Base-by-base conservation (phyloP, 2,329 filamentous ascomycete species). In the Hypoxylon sp. region DNA sequence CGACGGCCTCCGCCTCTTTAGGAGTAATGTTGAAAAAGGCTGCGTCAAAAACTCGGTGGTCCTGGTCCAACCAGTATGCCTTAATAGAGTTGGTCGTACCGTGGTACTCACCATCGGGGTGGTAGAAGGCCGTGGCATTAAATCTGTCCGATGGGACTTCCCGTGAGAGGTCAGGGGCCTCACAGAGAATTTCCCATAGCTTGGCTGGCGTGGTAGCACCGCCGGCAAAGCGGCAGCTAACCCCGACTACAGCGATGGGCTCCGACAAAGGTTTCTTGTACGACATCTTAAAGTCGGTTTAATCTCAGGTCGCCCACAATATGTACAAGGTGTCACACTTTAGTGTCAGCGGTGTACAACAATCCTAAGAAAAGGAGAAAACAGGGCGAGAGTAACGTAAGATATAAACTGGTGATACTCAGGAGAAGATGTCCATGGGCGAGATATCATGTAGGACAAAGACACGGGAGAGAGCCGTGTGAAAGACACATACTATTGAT, bases 11-110 rank as follows among this genome's bases (percentile, higher is more conserved):
- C 5, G 78, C 79, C 60, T 81, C 78, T 6, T 72, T 73, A 4
- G 78, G 77, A 2, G 72, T 76, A 53, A 80, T 80, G 36, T 76
- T 76, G 70, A 80, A 80, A 58, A 80, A 78, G 11, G 60, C 38
- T 11, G 74, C 72, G 64, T 80, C 76, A 43, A 78, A 79, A 17
- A 65, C 60, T n/a, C 70, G 63, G 21, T 71, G 67, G 59, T 76
- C 69, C 36, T 75, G 71, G 1, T 74, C 67, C 6, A 78, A 61
- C 75, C 75, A 78, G 51, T 78, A 78, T 1, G 68, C 76, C 32
- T 71, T 74, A 61, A 67, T 72, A 1, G 73, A 75, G 55, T 78
- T 75, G 0, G 79, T 72, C n/a, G 74, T 68, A 58, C 63, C 79
- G 72, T 81, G 70, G 49, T 79, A 67, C 51, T 75, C 73, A 25